Percentiles rank a stretch among this genome's conserved stretches.
These are phyloP conservation scores for Pyricularia grisea DNA, from an alignment of 2,329 filamentous ascomycete genomes.

Conservation along the genomic window DNA sequence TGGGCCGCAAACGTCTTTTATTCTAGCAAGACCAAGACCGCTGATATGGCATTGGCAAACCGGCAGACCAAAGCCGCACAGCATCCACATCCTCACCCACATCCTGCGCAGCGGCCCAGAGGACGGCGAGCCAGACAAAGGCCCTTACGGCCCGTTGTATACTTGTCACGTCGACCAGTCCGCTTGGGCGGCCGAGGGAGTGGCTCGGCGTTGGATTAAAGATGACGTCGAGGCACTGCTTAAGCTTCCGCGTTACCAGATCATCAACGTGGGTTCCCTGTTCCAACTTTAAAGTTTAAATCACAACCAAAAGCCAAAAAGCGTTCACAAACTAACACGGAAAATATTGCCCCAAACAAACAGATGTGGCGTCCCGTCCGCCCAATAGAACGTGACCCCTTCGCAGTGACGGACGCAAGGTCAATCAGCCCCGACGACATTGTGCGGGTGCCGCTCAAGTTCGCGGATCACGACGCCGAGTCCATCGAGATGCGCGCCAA, in stretches of 20 bases:
- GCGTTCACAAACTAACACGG: slow-evolving; percentile 14
- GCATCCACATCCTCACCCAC: slow-evolving; percentile 27
- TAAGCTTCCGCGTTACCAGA: slow-evolving; percentile 12
- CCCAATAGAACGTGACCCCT: slow-evolving; percentile 32
- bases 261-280: slow-evolving; percentile 11
- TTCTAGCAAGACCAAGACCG: neutral
- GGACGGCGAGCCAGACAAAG: neutral
- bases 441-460: slow-evolving; percentile 22
- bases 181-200: slow-evolving; percentile 21
- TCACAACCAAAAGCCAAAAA: neutral
- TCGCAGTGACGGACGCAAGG: slow-evolving; percentile 27
- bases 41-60: neutral
- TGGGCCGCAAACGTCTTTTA: neutral
- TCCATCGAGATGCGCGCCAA: slow-evolving; percentile 25
- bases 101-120: slow-evolving; percentile 46
- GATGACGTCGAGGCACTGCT: slow-evolving; percentile 11
- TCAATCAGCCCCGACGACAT: slow-evolving; percentile 28
- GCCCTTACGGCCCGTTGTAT: slow-evolving; percentile 16
- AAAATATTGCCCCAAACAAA: neutral
- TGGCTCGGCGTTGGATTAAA: slow-evolving; percentile 22
- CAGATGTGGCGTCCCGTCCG: slow-evolving; percentile 37
- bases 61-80: neutral
- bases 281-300: neutral
- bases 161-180: slow-evolving; percentile 25
- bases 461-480: slow-evolving; percentile 22